phyloP scores from a whole-genome alignment of 2,329 filamentous ascomycete genomes.

The Septoria petroselini region DNA sequence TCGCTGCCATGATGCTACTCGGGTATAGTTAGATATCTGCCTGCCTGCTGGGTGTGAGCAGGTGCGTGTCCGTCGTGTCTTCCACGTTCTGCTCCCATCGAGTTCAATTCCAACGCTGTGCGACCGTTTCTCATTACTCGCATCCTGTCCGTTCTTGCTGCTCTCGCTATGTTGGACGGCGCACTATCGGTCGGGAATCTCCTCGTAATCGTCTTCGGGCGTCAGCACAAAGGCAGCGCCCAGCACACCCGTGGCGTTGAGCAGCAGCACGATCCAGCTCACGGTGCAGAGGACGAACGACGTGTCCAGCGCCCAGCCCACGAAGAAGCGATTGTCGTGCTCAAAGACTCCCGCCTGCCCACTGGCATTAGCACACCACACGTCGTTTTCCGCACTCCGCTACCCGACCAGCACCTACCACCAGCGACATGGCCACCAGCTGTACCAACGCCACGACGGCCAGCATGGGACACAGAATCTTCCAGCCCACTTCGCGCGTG shows the following conservation, averaged over 20 bases:
- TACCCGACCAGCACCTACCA: conserved; percentile 56
- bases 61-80: not conserved
- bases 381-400: conserved; percentile 6
- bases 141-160: not conserved
- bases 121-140: not conserved
- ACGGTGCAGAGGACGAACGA: conserved; percentile 70
- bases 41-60: too few relatives aligned
- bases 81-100: not conserved
- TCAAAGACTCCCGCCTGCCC: conserved; percentile 76
- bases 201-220: conserved; percentile 81
- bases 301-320: conserved; percentile 76
- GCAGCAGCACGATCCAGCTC: conserved; percentile 55
- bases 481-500: conserved; percentile 79
- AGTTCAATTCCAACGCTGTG: not conserved
- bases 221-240: conserved; percentile 68
- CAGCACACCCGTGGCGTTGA: conserved; percentile 58
- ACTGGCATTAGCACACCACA: conserved; percentile 3
- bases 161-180: not conserved
- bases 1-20: too few relatives aligned
- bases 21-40: too few relatives aligned
- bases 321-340: conserved; percentile 76
- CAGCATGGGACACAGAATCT: conserved; percentile 65
- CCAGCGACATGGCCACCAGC: conserved; percentile 73
- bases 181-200: conserved; percentile 47
- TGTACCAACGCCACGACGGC: conserved; percentile 65